Conservation (phyloP, 108 stramenopile species). For the Cyclotella kingstonii region DNA sequence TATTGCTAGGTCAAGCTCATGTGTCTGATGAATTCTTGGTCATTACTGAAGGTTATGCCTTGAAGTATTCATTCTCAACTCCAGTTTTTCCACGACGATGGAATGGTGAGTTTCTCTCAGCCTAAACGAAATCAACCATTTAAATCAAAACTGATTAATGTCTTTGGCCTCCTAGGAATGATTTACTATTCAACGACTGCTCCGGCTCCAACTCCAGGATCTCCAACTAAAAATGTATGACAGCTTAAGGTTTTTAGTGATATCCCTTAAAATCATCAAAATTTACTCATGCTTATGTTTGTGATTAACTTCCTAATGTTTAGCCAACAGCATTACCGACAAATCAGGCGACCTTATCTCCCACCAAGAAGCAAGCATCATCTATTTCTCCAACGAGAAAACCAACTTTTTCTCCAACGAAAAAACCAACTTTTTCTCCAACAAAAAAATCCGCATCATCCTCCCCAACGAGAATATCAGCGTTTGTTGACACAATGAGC, state of each 20-base stretch:
- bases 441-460: background rate
- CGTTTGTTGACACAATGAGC: background rate
- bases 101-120: slow-evolving; percentile 15
- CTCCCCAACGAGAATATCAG: background rate
- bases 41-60: slow-evolving; percentile 21
- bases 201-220: background rate
- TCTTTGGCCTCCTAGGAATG: background rate
- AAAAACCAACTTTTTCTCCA: background rate
- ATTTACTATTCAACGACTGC: slow-evolving; percentile 6
- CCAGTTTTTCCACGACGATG: slow-evolving; percentile 10
- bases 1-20: slow-evolving; percentile 4
- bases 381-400: background rate
- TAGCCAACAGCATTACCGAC: background rate
- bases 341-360: background rate
- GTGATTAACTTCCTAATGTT: background rate
- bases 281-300: background rate
- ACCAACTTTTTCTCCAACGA: background rate
- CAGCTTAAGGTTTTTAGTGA: background rate
- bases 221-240: slow-evolving; percentile 6
- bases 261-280: background rate
- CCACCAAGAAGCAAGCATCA: background rate
- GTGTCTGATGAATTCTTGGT: slow-evolving; percentile 20
- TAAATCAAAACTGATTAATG: background rate
- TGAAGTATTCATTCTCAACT: slow-evolving; percentile 7
- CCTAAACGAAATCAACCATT: too few species aligned